Base-by-base conservation (phyloP, 345 rosid species). In the Bruguiera sexangula region DNA sequence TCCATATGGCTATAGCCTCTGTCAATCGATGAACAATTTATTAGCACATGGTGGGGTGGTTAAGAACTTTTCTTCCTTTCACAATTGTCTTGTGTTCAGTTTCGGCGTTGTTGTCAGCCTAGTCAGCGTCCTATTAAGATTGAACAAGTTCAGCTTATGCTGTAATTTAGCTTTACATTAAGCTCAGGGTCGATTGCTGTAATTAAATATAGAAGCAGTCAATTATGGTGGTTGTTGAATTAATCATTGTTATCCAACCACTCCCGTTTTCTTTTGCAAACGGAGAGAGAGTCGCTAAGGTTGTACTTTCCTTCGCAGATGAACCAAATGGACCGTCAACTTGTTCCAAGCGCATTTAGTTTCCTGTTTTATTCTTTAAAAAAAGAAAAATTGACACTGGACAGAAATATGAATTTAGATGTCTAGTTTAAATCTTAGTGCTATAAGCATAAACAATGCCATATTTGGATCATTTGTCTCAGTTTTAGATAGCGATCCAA, bases 151-250 rank as follows among this genome's bases (percentile, higher is more conserved):
- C 11, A 48, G 20, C 21, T 20, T 51, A 39, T 37, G 39, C 63
- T 31, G 43, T 27, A 67, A 37, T 67, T 24, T 24, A 63, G 52
- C 15, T 36, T 64, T 68, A 39, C 43, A 58, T 63, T 55, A 27
- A 22, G 22, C 60, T 70, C 59, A 53, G 10, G 62, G 46, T n/a
- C 63, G 19, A 65, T 36, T 18, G 55, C 58, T 37, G 31, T 32
- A 57, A 60, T 29, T 62, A 30, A 51, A 60, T 46, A n/a, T 20
- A 48, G 80, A 52, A 76, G 32, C 59, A 27, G 73, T 76, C 80
- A 73, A 66, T 54, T 18, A 13, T 22, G 48, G 62, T 52, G 50
- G 57, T 55, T 76, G 57, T 55, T 76, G 54, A 11, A 37, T 61
- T 69, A 62, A 48, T 51, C 22, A 36, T 75, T 54, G 8, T 3